Base-by-base conservation (phyloP, 805 yeast genomes). In the Candida succiphila region DNA sequence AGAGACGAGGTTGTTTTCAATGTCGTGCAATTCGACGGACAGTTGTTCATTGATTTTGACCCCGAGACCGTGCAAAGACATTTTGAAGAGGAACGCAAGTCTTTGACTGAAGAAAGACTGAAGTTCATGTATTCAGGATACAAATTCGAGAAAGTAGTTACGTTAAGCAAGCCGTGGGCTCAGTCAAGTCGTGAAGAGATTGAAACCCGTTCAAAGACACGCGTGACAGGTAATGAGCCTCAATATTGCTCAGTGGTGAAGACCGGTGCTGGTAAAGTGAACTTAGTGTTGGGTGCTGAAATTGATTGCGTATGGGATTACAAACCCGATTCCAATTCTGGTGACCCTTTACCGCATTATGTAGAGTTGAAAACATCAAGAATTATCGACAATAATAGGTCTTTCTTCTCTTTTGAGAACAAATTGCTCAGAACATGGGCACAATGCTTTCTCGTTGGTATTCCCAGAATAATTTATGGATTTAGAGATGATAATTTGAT, bases 281-380 rank as follows among this genome's bases (percentile, higher is more conserved):
- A 70, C 40, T 56, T 86, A 29, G 53, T 84, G 5, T 54, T 87
- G 29, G 95, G 87, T 1, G 96, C 95, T 2, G 97, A 92, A 58
- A 84, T 89, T 16, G 97, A 89, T 56, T 81, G 96, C 52, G 79
- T 81, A 9, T 81, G 78, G 69, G 96, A 87, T 52, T 85, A 73
- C 46, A 71, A 77, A 42, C 86, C 88, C 3, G 66, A 59, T 20
- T 58, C 56, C 6, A 41, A 36, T 2, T 49, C 56, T 7, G 41
- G 37, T 2, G 49, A 48, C 31, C 69, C 76, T 17, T 60, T 85
- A 29, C 54, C 67, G 4, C 94, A 85, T 54, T 92, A 92, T 51
- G 78, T 79, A 7, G 96, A 92, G 54, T 62, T 92, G 42, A 89
- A 88, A 49, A 84, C 95, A 2, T 60, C 80, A 2, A 61, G 69